Percentiles rank a stretch among this genome's conserved stretches.
Conservation (phyloP, 1,284 basidiomycete species). For the Termitomyces sp. region DNA sequence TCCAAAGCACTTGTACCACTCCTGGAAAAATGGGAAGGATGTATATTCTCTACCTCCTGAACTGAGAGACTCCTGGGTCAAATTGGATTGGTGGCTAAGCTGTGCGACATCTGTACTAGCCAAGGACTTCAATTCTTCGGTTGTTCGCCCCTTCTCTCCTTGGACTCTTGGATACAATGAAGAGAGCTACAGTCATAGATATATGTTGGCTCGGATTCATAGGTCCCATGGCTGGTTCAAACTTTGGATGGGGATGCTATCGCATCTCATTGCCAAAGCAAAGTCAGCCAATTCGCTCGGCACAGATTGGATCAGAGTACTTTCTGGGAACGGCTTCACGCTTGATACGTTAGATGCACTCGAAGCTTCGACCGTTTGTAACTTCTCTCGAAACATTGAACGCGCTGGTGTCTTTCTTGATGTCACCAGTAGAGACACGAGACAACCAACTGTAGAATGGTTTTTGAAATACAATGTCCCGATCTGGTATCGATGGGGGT, state of each 20-base stretch:
- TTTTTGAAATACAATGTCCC: too few species aligned
- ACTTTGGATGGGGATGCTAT: conserved; percentile 3
- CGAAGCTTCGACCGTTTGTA: too few species aligned
- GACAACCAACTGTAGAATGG: background rate
- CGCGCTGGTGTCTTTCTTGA: background rate
- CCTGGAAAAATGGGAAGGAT: too few species aligned
- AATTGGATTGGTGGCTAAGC: too few species aligned
- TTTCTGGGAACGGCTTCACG: background rate
- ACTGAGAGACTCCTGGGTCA: too few species aligned
- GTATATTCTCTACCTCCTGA: too few species aligned
- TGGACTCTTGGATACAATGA: background rate
- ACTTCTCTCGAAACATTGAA: background rate
- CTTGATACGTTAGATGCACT: background rate
- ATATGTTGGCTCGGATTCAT: background rate
- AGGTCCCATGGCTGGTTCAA: background rate
- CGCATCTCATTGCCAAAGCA: too few species aligned
- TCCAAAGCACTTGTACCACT: too few species aligned
- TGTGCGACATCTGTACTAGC: background rate
- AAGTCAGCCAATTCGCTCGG: too few species aligned
- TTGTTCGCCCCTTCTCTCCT: background rate
- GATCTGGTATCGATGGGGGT: background rate
- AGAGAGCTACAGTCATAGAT: background rate
- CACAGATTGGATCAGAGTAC: too few species aligned
- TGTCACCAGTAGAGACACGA: background rate
- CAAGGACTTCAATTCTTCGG: background rate